A percentile compares a stretch with the other conserved stretches of the same genome.
These are phyloP conservation scores for Euptelea pleiosperma DNA, from an alignment of 164 flowering plant genomes.

Conservation along the genomic window DNA sequence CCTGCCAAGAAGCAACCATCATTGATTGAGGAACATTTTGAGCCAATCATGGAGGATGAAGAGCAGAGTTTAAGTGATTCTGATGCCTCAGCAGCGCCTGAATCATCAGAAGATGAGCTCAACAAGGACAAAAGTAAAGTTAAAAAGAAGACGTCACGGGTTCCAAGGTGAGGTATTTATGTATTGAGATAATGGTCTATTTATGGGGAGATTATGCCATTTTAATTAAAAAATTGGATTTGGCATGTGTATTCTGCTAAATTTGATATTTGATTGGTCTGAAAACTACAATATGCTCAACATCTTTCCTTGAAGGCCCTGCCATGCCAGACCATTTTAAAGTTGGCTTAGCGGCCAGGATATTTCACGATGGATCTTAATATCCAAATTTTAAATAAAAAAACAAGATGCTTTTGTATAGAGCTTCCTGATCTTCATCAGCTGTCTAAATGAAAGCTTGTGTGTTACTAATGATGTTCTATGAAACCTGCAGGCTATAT, in stretches of 20 bases:
- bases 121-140: conserved; percentile 14
- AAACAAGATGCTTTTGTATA: too few relatives aligned
- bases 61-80: conserved; percentile 46
- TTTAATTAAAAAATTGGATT: not conserved
- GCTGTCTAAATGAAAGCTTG: too few relatives aligned
- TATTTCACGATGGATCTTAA: too few relatives aligned
- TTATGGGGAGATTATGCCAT: not conserved
- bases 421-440: too few relatives aligned
- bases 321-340: not conserved
- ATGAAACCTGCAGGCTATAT: conserved; percentile 48
- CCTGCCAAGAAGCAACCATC: conserved; percentile 56
- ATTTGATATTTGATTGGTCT: too few relatives aligned
- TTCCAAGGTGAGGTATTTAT: conserved; percentile 52
- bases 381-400: too few relatives aligned
- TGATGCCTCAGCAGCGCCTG: conserved; percentile 39
- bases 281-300: not conserved
- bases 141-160: conserved; percentile 32
- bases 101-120: conserved; percentile 52
- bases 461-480: not conserved
- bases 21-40: conserved; percentile 82
- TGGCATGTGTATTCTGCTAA: too few relatives aligned
- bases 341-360: not conserved
- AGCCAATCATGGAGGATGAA: conserved; percentile 51
- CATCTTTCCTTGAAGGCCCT: not conserved
- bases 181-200: not conserved